Base-by-base conservation (phyloP, 2,329 filamentous ascomycete genomes). In the Phyllosticta ampelicida region DNA sequence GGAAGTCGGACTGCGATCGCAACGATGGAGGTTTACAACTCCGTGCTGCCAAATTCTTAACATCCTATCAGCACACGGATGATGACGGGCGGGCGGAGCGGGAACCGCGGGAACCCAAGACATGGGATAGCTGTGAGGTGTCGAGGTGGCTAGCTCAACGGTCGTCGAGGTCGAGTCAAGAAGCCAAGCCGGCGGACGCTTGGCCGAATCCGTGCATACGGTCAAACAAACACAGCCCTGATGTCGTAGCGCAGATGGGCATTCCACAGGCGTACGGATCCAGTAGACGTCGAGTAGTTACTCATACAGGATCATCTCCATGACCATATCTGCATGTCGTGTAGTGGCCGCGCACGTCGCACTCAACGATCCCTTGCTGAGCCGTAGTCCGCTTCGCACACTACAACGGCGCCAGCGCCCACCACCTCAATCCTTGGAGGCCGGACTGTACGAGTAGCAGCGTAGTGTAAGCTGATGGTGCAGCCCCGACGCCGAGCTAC, bases 391-490 rank as follows among this genome's bases (percentile, higher is more conserved):
- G 19, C 48, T 26, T 19, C 13, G 49, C 36, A 26, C 21, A 26
- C 49, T 19, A 26, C 49, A 19, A n/a, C 13, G 5, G 44, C 44
- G 44, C 44, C 13, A 48, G 13, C 20, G 48, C 48, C 48, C 9
- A 10, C n/a, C 13, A 50, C 9, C 49, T 16, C 53, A 55, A 29
- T 26, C 44, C 55, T 57, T 48, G 51, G 55, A 53, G 55, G 53
- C 55, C 55, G 51, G 55, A 48, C 30, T 50, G 55, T 58, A 57
- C 49, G n/a, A 29, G 28, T 29, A 44, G 36, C 36, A n/a, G 36
- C 36, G 55, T 58, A 53, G 53, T 36, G 55, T 58, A 58, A 58
- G 55, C 55, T 58, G 55, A 58, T 53, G 30, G 51, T 58, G 55
- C 55, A 53, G 50, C 36, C n/a, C 54, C 54, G 54, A 55, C 23